Evolutionary conservation across 2,329 filamentous ascomycete genomes (phyloP).

Genomic region (Coleophoma eucalyptorum): DNA sequence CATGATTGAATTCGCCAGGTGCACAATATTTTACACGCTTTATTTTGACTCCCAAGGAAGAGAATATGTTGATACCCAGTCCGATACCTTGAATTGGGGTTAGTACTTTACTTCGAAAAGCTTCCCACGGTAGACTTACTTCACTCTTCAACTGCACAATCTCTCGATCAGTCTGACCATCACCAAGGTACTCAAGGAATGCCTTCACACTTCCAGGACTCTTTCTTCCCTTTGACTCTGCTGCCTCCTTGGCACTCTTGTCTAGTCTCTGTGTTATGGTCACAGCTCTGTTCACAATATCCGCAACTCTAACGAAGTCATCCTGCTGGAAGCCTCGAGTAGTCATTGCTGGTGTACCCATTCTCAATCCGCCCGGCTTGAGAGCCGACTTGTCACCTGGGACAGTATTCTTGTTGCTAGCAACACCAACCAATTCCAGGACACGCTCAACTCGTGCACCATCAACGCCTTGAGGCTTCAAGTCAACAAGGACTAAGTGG

Average conservation of each 20-base stretch:
- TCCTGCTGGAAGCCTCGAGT: constrained; percentile 86
- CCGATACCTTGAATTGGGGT: constrained; percentile 58
- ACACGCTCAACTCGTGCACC: constrained; percentile 87
- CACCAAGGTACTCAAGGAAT: constrained; percentile 65
- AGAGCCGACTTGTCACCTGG: constrained; percentile 92
- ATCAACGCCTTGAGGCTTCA: constrained; percentile 85
- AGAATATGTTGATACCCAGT: constrained; percentile 73
- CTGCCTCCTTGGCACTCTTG: constrained; percentile 66
- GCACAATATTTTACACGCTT: background rate
- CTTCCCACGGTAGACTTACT: background rate
- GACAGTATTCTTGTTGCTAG: constrained; percentile 99
- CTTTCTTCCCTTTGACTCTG: constrained; percentile 64
- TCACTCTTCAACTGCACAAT: constrained; percentile 59
- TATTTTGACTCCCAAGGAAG: constrained; percentile 56
- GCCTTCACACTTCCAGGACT: constrained; percentile 59
- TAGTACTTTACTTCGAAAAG: background rate
- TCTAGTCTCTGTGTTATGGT: constrained; percentile 74
- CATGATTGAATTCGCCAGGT: background rate
- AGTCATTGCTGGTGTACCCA: constrained; percentile 97
- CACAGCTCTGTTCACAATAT: constrained; percentile 81
- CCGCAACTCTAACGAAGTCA: constrained; percentile 83
- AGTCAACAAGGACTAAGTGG: constrained; percentile 88
- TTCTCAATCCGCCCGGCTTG: constrained; percentile 86
- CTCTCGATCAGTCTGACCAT: constrained; percentile 64
- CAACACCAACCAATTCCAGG: constrained; percentile 88